Conservation (phyloP, 73 alveolate genomes). For the Paramecium primaurelia region DNA sequence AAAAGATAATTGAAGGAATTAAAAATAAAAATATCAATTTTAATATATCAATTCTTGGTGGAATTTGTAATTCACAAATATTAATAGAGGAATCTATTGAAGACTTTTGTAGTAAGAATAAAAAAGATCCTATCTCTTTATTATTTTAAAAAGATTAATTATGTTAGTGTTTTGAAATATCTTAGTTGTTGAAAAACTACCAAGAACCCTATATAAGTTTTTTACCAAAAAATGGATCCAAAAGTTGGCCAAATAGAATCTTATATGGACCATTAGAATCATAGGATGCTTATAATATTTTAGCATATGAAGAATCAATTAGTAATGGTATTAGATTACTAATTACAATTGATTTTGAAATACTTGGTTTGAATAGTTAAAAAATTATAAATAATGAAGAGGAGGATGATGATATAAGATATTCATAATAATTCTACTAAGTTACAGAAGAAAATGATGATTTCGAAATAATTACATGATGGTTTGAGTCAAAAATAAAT, state of each 20-base stretch:
- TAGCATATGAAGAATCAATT: not conserved
- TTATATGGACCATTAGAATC: not conserved
- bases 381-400: not conserved
- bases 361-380: not conserved
- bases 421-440: not conserved
- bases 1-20: not conserved
- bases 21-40: not conserved
- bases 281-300: not conserved
- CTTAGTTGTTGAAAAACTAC: not conserved
- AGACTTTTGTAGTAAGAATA: not conserved
- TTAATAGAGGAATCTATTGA: not conserved
- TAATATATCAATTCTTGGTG: not conserved
- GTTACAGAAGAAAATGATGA: not conserved
- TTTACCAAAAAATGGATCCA: not conserved
- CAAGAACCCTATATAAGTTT: not conserved
- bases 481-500: conserved; percentile 42
- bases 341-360: not conserved
- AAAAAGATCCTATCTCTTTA: not conserved
- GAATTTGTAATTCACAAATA: not conserved
- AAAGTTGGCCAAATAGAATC: not conserved
- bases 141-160: not conserved
- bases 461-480: not conserved
- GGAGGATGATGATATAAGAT: not conserved
- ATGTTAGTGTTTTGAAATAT: not conserved
- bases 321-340: not conserved